Conservation (phyloP, 1,284 basidiomycete species). For the Leccinum huronense region DNA sequence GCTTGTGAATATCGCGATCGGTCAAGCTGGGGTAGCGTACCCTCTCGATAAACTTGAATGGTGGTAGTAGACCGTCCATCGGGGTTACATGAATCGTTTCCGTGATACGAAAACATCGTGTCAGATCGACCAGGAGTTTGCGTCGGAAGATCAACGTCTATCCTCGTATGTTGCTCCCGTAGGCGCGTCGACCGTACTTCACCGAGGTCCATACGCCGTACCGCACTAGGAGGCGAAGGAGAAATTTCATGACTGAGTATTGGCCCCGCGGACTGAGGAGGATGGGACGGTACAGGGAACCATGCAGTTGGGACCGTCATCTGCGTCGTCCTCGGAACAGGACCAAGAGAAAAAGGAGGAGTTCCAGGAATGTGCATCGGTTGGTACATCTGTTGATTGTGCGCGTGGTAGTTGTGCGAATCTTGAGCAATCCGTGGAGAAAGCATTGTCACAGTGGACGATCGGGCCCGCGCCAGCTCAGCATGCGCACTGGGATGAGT, state of each 20-base stretch:
- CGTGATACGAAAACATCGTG: slow-evolving; percentile 32
- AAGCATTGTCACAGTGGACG: slow-evolving; percentile 33
- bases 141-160: slow-evolving; percentile 37
- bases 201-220: slow-evolving; percentile 2
- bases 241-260: slow-evolving; percentile 14
- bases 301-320: slow-evolving; percentile 17
- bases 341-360: slow-evolving; percentile 14
- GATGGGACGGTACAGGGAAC: slow-evolving; percentile 16
- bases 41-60: slow-evolving; percentile 17
- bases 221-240: slow-evolving; percentile 12
- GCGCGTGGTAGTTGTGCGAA: slow-evolving; percentile 35
- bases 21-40: slow-evolving; percentile 15
- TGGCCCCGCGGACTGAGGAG: slow-evolving; percentile 15
- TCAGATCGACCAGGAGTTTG: slow-evolving; percentile 46
- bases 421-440: slow-evolving; percentile 32
- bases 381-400: slow-evolving; percentile 36
- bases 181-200: slow-evolving; percentile 40
- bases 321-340: slow-evolving; percentile 9
- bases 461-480: slow-evolving; percentile 28
- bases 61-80: slow-evolving; percentile 12
- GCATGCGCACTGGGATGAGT: slow-evolving; percentile 21
- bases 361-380: slow-evolving; percentile 32
- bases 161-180: slow-evolving; percentile 41
- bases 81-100: slow-evolving; percentile 12
- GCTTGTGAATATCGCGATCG: slow-evolving; percentile 17